These are phyloP conservation scores for Suhomyces panamericanus DNA, from an alignment of 1,139 yeast genomes.

Conservation along the genomic window DNA sequence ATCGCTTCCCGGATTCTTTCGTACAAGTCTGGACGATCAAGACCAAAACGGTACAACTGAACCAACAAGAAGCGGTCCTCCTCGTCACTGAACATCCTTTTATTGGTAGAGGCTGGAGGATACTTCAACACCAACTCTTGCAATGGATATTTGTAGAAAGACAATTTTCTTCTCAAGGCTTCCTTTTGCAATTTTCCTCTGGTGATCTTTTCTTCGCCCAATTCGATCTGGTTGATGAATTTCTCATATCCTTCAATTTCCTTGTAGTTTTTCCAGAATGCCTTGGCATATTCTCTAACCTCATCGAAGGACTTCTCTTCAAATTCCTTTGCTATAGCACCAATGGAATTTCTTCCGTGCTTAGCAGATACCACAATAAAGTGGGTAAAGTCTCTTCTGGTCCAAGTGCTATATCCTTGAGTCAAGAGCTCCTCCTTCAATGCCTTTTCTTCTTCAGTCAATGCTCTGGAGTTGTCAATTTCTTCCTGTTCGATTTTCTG, in stretches of 20 bases:
- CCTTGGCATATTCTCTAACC: constrained; percentile 62
- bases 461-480: constrained; percentile 61
- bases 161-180: constrained; percentile 61
- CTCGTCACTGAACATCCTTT: constrained; percentile 65
- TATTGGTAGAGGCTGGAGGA: constrained; percentile 59
- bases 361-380: constrained; percentile 62
- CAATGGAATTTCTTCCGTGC: constrained; percentile 66
- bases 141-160: constrained; percentile 61
- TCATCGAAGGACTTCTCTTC: constrained; percentile 69
- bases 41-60: constrained; percentile 63
- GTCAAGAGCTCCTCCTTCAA: constrained; percentile 54
- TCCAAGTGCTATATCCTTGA: constrained; percentile 68
- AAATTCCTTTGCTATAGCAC: constrained; percentile 61
- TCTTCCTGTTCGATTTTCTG: constrained; percentile 60
- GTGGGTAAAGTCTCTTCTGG: constrained; percentile 68
- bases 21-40: constrained; percentile 63
- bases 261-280: constrained; percentile 64
- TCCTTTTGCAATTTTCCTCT: constrained; percentile 63
- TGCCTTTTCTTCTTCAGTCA: constrained; percentile 66
- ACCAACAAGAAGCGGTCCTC: constrained; percentile 72
- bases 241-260: constrained; percentile 75
- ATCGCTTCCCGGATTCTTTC: constrained; percentile 65
- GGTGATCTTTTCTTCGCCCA: constrained; percentile 71
- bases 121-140: constrained; percentile 60
- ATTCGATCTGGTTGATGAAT: constrained; percentile 63